Evolutionary conservation across 2,329 filamentous ascomycete species (phyloP).

Genomic region (Macrophomina pseudophaseolina): DNA sequence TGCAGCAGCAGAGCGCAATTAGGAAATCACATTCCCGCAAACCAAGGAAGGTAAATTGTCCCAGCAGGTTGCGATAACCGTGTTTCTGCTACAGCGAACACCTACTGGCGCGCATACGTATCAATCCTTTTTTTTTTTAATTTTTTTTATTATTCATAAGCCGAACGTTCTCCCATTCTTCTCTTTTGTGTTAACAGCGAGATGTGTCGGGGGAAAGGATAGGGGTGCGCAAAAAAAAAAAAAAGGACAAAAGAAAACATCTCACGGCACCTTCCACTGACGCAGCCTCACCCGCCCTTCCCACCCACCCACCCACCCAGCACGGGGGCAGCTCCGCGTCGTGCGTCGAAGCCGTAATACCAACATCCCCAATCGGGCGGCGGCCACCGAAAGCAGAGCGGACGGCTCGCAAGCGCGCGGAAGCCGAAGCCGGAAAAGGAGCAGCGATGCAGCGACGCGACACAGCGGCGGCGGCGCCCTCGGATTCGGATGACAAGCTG

Average conservation of each 20-base stretch:
- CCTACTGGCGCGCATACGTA: background rate
- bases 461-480: background rate
- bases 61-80: slow-evolving; percentile 10
- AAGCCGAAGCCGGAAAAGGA: background rate
- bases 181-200: background rate
- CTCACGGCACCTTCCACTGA: slow-evolving; percentile 1
- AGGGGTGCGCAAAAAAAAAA: background rate
- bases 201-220: background rate
- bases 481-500: background rate
- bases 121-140: background rate
- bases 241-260: no score
- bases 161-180: background rate
- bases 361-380: no score
- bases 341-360: no score
- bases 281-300: background rate
- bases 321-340: no score
- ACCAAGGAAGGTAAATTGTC: slow-evolving; percentile 17
- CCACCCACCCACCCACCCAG: no score
- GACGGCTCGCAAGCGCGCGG: background rate
- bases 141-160: background rate
- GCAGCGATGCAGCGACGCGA: background rate
- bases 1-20: slow-evolving; percentile 2
- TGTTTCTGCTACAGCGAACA: background rate
- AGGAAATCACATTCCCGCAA: background rate
- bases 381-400: no score